phyloP scores from a whole-genome alignment of 805 yeast species.

The Wickerhamomyces alni region DNA sequence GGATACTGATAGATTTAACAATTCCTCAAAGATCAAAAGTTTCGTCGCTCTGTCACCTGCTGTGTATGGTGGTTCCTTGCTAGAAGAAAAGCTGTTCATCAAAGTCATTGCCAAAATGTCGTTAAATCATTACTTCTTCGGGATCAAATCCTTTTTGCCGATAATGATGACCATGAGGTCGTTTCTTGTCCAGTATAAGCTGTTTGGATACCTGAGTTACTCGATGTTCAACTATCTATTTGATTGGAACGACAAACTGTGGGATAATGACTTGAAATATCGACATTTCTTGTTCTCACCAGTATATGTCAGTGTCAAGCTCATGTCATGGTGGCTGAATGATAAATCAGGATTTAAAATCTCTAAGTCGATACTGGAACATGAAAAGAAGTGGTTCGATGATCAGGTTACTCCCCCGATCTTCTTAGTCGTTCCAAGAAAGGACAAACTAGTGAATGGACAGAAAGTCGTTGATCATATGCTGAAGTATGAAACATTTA shows the following conservation, averaged over 20 bases:
- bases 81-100: slow-evolving; percentile 58
- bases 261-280: slow-evolving; percentile 63
- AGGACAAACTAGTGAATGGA: slow-evolving; percentile 78
- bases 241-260: slow-evolving; percentile 77
- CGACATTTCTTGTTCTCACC: slow-evolving; percentile 85
- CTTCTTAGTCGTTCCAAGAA: slow-evolving; percentile 62
- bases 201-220: slow-evolving; percentile 64
- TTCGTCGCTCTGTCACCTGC: slow-evolving; percentile 89
- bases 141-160: slow-evolving; percentile 74
- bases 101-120: slow-evolving; percentile 53
- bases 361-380: slow-evolving; percentile 42
- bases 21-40: slow-evolving; percentile 52
- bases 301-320: slow-evolving; percentile 67
- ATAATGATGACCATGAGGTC: slow-evolving; percentile 57
- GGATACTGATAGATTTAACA: slow-evolving; percentile 38
- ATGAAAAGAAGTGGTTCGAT: slow-evolving; percentile 48
- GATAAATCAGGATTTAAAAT: slow-evolving; percentile 35
- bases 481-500: slow-evolving; percentile 43
- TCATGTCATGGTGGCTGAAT: slow-evolving; percentile 93
- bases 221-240: slow-evolving; percentile 82
- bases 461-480: slow-evolving; percentile 60
- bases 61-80: slow-evolving; percentile 74
- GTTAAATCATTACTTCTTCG: slow-evolving; percentile 51
- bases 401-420: slow-evolving; percentile 47
- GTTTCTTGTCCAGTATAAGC: slow-evolving; percentile 38